phyloP scores from a whole-genome alignment of 768 basidiomycete species.

The Serendipita sp. region DNA sequence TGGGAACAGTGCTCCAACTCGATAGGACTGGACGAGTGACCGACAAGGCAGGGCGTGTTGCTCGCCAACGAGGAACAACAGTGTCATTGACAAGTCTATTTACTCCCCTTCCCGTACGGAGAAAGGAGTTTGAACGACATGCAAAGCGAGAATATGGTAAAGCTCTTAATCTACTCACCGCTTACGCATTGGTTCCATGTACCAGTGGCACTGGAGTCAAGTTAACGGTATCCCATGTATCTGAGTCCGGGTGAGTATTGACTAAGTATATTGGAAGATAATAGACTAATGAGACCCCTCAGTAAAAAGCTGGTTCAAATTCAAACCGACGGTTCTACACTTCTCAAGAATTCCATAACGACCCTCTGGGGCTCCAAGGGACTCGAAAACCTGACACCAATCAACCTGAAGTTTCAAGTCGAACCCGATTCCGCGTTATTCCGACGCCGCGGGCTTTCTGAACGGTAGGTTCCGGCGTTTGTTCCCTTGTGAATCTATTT shows the following conservation, averaged over 20 bases:
- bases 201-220: slow-evolving; percentile 42
- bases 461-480: slow-evolving; percentile 12
- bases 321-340: slow-evolving; percentile 50
- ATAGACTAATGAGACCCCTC: slow-evolving; percentile 20
- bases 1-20: slow-evolving; percentile 66
- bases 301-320: slow-evolving; percentile 40
- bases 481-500: too few species aligned
- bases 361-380: slow-evolving; percentile 77
- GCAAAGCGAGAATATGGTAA: slow-evolving; percentile 80
- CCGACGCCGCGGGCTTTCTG: slow-evolving; percentile 24
- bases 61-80: slow-evolving; percentile 80
- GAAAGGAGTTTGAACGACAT: slow-evolving; percentile 82
- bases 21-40: slow-evolving; percentile 46
- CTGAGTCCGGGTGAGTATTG: slow-evolving; percentile 49
- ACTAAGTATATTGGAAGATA: slow-evolving; percentile 22
- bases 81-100: slow-evolving; percentile 58
- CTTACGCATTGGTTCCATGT: slow-evolving; percentile 81
- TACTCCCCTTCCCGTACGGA: slow-evolving; percentile 66
- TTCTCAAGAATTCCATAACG: slow-evolving; percentile 44
- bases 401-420: slow-evolving; percentile 55
- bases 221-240: slow-evolving; percentile 53
- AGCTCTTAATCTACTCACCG: slow-evolving; percentile 61
- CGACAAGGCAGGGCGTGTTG: slow-evolving; percentile 40
- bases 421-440: slow-evolving; percentile 42
- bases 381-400: slow-evolving; percentile 54